A percentile compares a stretch with the other conserved stretches of the same genome.
phyloP scores from a whole-genome alignment of 176 grass and related monocot genomes.

The Themeda triandra region DNA sequence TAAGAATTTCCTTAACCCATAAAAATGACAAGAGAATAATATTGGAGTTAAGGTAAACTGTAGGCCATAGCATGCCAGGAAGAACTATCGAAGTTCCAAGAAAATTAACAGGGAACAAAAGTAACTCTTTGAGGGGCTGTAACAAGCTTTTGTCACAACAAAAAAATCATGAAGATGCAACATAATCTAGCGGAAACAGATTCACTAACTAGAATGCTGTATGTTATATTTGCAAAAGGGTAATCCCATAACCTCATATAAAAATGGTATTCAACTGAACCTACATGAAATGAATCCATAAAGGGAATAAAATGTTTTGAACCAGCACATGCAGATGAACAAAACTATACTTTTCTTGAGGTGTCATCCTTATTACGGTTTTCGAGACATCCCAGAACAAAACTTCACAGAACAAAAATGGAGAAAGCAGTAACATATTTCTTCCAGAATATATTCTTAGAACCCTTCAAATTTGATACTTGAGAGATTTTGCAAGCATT shows the following conservation, averaged over 20 bases:
- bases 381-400: background rate
- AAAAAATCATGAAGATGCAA: background rate
- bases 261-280: background rate
- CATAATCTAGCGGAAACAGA: background rate
- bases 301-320: background rate
- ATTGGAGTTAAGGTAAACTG: background rate
- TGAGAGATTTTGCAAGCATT: background rate
- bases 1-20: background rate
- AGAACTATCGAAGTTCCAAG: background rate
- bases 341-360: background rate
- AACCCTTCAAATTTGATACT: background rate
- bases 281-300: background rate
- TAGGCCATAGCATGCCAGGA: background rate
- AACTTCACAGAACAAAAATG: background rate
- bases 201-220: background rate
- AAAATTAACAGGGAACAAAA: background rate
- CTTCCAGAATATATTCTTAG: background rate
- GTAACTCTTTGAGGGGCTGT: background rate
- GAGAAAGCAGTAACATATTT: background rate
- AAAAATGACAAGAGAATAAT: background rate
- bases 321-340: background rate
- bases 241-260: background rate
- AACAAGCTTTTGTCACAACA: background rate
- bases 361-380: background rate
- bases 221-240: background rate